Evolutionary conservation across 768 basidiomycete genomes (phyloP).

Genomic region (Boletellus ananas): DNA sequence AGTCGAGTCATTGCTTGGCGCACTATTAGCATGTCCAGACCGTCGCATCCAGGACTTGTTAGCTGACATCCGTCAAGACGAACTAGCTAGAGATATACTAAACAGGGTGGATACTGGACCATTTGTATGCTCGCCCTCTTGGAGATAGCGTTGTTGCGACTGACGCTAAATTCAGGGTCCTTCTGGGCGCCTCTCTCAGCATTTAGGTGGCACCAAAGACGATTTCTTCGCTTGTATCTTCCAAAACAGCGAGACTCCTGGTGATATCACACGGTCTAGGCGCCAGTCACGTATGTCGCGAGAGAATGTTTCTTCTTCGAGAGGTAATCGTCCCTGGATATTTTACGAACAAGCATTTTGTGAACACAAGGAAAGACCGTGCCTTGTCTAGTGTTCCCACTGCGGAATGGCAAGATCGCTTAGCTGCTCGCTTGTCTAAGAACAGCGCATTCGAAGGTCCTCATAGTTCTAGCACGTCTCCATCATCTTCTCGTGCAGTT

Average conservation of each 20-base stretch:
- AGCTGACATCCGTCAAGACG: conserved; percentile 63
- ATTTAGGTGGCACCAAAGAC: conserved; percentile 64
- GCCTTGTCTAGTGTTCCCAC: conserved; percentile 62
- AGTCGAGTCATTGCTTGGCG: conserved; percentile 85
- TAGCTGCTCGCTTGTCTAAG: conserved; percentile 52
- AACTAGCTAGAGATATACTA: conserved; percentile 73
- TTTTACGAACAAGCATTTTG: neutral
- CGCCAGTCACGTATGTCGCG: conserved; percentile 74
- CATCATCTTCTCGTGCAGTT: conserved; percentile 26
- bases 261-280: conserved; percentile 58
- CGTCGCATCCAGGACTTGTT: conserved; percentile 59
- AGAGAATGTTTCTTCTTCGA: conserved; percentile 73
- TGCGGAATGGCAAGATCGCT: conserved; percentile 74
- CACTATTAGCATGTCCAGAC: conserved; percentile 70
- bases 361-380: conserved; percentile 40
- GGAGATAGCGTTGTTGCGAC: neutral
- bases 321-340: conserved; percentile 37
- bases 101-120: conserved; percentile 75
- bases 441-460: conserved; percentile 11
- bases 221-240: conserved; percentile 76
- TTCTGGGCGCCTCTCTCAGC: conserved; percentile 58
- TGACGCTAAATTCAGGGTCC: conserved; percentile 50
- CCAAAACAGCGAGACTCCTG: conserved; percentile 49
- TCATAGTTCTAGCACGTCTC: conserved; percentile 6
- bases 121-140: conserved; percentile 48